These are phyloP conservation scores for Scedosporium boydii DNA, from an alignment of 2,329 filamentous ascomycete species.

Conservation along the genomic window DNA sequence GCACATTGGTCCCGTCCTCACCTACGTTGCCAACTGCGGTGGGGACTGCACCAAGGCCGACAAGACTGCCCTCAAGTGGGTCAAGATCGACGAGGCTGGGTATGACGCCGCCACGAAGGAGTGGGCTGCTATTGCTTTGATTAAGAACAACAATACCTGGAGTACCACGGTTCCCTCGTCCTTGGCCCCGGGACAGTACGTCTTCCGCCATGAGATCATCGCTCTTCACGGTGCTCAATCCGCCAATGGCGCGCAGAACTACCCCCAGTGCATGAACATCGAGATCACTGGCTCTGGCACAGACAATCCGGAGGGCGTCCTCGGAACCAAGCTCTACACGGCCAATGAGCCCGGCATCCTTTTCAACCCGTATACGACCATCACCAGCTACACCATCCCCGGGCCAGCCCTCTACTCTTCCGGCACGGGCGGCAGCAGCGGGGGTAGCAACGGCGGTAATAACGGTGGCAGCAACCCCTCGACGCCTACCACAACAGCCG, in stretches of 20 bases:
- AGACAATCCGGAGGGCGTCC: constrained; percentile 20
- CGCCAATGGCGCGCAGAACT: constrained; percentile 39
- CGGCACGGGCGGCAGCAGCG: neutral
- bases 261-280: constrained; percentile 41
- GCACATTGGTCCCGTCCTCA: constrained; percentile 47
- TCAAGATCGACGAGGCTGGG: constrained; percentile 54
- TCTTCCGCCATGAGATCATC: constrained; percentile 42
- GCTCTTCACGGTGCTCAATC: constrained; percentile 33
- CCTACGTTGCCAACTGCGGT: constrained; percentile 52
- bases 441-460: neutral
- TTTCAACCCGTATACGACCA: constrained; percentile 22
- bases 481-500: neutral
- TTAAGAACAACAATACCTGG: constrained; percentile 25
- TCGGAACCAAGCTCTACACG: constrained; percentile 20
- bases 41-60: constrained; percentile 46
- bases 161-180: constrained; percentile 21
- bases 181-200: constrained; percentile 30
- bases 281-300: constrained; percentile 31
- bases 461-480: neutral
- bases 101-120: constrained; percentile 30
- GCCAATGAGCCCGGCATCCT: constrained; percentile 20
- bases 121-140: constrained; percentile 30
- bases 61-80: constrained; percentile 44
- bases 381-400: constrained; percentile 17
- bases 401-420: constrained; percentile 16